Conservation (phyloP, 2,329 filamentous ascomycete species). For the Colletotrichum echinochloae region DNA sequence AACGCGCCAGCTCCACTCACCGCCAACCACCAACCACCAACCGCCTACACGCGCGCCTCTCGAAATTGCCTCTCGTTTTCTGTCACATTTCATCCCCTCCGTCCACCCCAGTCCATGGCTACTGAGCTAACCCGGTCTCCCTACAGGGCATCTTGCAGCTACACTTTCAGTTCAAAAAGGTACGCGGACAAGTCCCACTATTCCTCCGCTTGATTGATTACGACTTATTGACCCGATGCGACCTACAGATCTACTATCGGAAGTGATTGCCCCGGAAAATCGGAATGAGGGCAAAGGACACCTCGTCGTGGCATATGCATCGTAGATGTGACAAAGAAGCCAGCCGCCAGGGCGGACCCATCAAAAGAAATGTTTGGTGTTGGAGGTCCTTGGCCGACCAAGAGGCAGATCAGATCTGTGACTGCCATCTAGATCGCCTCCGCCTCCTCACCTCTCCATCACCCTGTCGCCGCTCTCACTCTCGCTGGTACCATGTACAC, state of each 20-base stretch:
- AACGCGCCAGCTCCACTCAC: neutral
- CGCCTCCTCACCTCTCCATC: conserved; percentile 22
- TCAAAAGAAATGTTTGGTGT: conserved; percentile 10
- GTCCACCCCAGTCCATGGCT: conserved; percentile 39
- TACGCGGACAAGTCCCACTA: conserved; percentile 54
- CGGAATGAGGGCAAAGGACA: neutral
- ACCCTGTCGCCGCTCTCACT: conserved; percentile 15
- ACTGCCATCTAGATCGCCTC: neutral
- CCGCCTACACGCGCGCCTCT: conserved; percentile 39
- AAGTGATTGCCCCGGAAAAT: conserved; percentile 54
- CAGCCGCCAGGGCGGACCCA: conserved; percentile 1
- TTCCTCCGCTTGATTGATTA: neutral
- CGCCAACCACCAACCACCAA: conserved; percentile 17
- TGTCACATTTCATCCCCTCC: conserved; percentile 39
- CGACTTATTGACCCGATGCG: conserved; percentile 41
- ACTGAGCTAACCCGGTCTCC: conserved; percentile 45
- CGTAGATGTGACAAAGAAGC: conserved; percentile 26
- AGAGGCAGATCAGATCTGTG: neutral
- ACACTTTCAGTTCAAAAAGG: conserved; percentile 99
- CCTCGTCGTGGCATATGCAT: conserved; percentile 15
- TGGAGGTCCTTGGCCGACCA: neutral
- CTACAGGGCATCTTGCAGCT: conserved; percentile 89
- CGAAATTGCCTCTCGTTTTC: neutral
- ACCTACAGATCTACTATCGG: conserved; percentile 65
- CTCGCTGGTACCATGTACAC: conserved; percentile 27